A percentile compares a stretch with the other conserved stretches of the same genome.
Conservation (phyloP, 495 filamentous ascomycete species). For the Penicillium desertorum region DNA sequence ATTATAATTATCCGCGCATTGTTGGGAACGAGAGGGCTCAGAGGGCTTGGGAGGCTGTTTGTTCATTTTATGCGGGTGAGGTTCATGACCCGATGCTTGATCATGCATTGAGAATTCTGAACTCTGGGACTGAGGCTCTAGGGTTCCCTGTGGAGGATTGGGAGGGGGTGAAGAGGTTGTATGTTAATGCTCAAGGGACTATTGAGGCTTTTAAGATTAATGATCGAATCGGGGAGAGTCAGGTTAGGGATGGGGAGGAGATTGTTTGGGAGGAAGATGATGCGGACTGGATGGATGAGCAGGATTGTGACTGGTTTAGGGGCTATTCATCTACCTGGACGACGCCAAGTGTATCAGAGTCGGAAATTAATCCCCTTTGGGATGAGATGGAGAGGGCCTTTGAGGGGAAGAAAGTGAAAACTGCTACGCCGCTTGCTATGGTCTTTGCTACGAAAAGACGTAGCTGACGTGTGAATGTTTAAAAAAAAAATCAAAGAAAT, state of each 20-base stretch:
- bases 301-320: constrained; percentile 8
- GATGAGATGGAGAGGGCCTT: constrained; percentile 10
- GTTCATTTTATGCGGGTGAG: neutral
- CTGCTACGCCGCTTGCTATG: constrained; percentile 6
- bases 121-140: constrained; percentile 1
- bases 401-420: constrained; percentile 11
- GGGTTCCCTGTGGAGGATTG: constrained; percentile 1
- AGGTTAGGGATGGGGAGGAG: constrained; percentile 4
- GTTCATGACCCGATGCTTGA: constrained; percentile 7
- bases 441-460: constrained; percentile 8
- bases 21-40: constrained; percentile 8
- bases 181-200: constrained; percentile 7
- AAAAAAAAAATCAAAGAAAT: neutral
- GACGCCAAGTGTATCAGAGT: constrained; percentile 4
- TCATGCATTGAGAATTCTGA: constrained; percentile 6
- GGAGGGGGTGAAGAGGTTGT: constrained; percentile 4
- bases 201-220: constrained; percentile 7
- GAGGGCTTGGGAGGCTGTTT: constrained; percentile 1
- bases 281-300: constrained; percentile 9
- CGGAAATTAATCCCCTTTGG: constrained; percentile 1
- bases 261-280: constrained; percentile 8
- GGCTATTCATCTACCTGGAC: constrained; percentile 9
- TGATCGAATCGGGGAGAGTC: neutral
- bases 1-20: constrained; percentile 9
- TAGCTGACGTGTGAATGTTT: neutral